Percentiles rank a stretch among this genome's conserved stretches.
Conservation (phyloP, 768 basidiomycete species). For the Boletus rubropictus region DNA sequence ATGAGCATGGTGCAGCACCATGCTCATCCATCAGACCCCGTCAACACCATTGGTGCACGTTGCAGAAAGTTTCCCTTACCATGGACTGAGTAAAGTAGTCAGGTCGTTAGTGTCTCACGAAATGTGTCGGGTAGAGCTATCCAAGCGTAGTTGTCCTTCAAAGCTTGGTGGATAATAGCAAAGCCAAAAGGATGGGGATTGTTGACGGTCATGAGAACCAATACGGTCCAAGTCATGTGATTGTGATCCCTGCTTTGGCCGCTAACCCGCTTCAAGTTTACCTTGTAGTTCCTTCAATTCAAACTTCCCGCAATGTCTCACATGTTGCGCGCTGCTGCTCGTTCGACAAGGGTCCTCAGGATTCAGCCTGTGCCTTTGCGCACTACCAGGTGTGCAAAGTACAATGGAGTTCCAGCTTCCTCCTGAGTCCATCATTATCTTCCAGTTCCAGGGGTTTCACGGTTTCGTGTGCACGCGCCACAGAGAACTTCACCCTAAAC, state of each 20-base stretch:
- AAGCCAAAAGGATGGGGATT: not conserved
- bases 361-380: not conserved
- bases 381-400: constrained; percentile 16
- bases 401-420: not conserved
- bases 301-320: not conserved
- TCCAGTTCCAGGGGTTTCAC: constrained; percentile 19
- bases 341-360: constrained; percentile 11
- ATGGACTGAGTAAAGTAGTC: no score
- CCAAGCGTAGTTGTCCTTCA: no score
- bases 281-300: not conserved
- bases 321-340: constrained; percentile 24
- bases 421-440: not conserved
- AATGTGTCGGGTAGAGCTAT: no score
- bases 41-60: no score
- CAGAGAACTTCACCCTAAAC: constrained; percentile 34
- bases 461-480: constrained; percentile 20
- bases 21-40: no score
- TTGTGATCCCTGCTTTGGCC: constrained; percentile 8
- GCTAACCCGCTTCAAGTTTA: not conserved
- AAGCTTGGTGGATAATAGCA: no score
- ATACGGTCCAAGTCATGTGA: constrained; percentile 25
- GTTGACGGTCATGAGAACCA: no score
- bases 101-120: no score
- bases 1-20: no score
- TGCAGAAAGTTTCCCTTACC: no score